A percentile compares a stretch with the other conserved stretches of the same genome.
phyloP scores from a whole-genome alignment of 352 stramenopile species.

The Thalassiosira pacifica region DNA sequence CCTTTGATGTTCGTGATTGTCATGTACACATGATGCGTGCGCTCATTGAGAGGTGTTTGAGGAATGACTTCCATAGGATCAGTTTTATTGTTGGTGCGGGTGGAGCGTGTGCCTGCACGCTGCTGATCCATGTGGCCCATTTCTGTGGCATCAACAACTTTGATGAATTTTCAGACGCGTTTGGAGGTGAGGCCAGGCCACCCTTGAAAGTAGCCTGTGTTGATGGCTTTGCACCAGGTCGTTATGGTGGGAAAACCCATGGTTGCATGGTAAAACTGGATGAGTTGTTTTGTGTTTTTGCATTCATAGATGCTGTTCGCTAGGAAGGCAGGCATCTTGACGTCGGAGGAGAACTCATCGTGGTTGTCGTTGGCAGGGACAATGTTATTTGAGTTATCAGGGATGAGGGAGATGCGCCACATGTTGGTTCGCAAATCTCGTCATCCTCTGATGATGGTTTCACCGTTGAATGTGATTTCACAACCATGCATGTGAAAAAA shows the following conservation, averaged over 20 bases:
- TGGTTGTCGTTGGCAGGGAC: neutral
- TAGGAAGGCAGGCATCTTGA: neutral
- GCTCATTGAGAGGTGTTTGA: neutral
- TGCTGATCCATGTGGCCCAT: slow-evolving; percentile 6
- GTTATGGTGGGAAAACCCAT: no score
- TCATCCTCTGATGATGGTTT: slow-evolving; percentile 12
- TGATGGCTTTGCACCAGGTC: no score
- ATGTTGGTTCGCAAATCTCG: neutral
- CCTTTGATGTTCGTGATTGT: neutral
- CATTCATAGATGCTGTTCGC: slow-evolving; percentile 14
- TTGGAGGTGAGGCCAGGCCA: neutral
- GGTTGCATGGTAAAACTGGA: slow-evolving; percentile 11
- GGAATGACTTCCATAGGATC: neutral
- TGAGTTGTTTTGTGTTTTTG: slow-evolving; percentile 15
- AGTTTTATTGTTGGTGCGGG: neutral
- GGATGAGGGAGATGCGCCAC: neutral
- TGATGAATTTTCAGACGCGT: neutral
- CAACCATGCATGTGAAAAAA: neutral
- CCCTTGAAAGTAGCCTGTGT: no score
- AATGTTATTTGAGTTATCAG: neutral
- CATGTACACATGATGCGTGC: neutral
- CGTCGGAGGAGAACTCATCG: neutral
- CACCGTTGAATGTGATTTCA: no score
- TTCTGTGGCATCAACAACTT: neutral
- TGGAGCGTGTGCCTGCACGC: slow-evolving; percentile 1